Evolutionary conservation across 352 stramenopile genomes (phyloP).

Genomic region (Phytophthora nicotianae): DNA sequence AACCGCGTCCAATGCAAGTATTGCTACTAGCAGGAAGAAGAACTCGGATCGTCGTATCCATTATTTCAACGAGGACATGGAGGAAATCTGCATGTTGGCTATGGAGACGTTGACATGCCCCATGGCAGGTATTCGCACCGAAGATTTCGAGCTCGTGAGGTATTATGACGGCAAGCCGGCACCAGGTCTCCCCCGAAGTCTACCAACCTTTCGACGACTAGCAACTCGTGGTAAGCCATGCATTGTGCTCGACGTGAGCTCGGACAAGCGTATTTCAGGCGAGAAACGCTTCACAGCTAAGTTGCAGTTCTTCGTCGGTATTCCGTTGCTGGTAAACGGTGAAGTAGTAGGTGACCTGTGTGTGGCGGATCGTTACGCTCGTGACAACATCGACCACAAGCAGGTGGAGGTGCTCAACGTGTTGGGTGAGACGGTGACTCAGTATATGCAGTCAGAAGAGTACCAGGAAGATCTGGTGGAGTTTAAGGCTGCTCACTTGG

Average conservation of each 20-base stretch:
- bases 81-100: constrained; percentile 87
- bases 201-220: constrained; percentile 87
- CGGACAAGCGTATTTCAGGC: constrained; percentile 88
- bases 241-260: constrained; percentile 87
- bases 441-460: constrained; percentile 88
- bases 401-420: constrained; percentile 87
- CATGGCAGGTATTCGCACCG: constrained; percentile 87
- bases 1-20: constrained; percentile 41
- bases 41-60: constrained; percentile 63
- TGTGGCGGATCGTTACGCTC: constrained; percentile 79
- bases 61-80: constrained; percentile 91
- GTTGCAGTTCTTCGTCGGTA: constrained; percentile 89
- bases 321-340: constrained; percentile 82
- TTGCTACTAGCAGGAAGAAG: constrained; percentile 43
- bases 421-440: constrained; percentile 85
- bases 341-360: constrained; percentile 89
- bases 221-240: constrained; percentile 87
- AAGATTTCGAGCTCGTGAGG: constrained; percentile 88
- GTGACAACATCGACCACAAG: constrained; percentile 84
- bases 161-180: constrained; percentile 69
- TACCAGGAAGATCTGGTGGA: constrained; percentile 79
- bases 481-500: constrained; percentile 57
- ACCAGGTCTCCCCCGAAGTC: constrained; percentile 65
- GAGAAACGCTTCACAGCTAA: constrained; percentile 85
- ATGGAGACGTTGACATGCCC: constrained; percentile 88